A percentile compares a stretch with the other conserved stretches of the same genome.
Conservation (phyloP, 768 basidiomycete species). For the Lepiota venenata region DNA sequence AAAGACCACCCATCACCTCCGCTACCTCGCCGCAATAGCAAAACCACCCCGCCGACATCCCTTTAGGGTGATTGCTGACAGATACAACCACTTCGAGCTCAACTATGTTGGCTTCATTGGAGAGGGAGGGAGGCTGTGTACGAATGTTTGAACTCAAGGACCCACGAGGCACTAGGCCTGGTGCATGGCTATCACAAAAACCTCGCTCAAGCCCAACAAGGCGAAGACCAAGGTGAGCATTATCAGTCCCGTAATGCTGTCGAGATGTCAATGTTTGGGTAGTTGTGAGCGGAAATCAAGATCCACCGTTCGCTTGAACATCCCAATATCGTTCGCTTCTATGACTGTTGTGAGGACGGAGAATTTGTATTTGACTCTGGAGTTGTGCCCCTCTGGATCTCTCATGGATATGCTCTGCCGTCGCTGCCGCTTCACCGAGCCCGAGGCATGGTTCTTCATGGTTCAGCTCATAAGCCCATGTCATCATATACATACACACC, state of each 20-base stretch:
- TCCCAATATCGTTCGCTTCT: constrained; percentile 89
- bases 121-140: constrained; percentile 97
- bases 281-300: constrained; percentile 99
- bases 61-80: constrained; percentile 74
- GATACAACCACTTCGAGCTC: constrained; percentile 51
- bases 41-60: constrained; percentile 78
- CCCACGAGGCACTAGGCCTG: constrained; percentile 54
- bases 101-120: constrained; percentile 81
- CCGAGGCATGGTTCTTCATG: constrained; percentile 90
- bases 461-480: constrained; percentile 95
- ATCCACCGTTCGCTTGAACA: constrained; percentile 90
- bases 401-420: constrained; percentile 90
- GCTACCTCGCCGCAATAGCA: constrained; percentile 77
- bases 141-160: constrained; percentile 95
- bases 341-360: constrained; percentile 93
- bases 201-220: constrained; percentile 90
- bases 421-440: constrained; percentile 85
- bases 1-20: constrained; percentile 57
- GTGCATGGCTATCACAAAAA: constrained; percentile 94
- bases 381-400: constrained; percentile 86
- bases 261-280: not conserved
- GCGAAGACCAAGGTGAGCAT: constrained; percentile 87
- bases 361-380: constrained; percentile 97
- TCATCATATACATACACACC: constrained; percentile 95
- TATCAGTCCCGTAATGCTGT: not conserved